Conservation (phyloP, 2,329 filamentous ascomycete species). For the Colletotrichum neosansevieriae region DNA sequence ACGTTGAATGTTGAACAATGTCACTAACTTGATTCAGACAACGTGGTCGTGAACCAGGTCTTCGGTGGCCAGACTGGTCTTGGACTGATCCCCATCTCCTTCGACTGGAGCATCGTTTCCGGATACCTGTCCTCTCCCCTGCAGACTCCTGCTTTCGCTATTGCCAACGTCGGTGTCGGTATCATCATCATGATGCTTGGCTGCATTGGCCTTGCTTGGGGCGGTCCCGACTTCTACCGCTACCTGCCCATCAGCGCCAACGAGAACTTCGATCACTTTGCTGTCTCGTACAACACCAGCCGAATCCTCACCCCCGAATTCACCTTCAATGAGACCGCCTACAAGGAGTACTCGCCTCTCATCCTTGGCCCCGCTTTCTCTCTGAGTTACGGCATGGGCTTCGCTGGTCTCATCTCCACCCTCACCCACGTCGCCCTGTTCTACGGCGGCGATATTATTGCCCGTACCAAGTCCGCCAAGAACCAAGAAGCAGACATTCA, state of each 20-base stretch:
- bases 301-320: constrained; percentile 67
- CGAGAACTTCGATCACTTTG: constrained; percentile 72
- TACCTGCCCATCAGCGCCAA: constrained; percentile 65
- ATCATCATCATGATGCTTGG: constrained; percentile 66
- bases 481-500: constrained; percentile 64
- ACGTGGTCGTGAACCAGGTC: constrained; percentile 71
- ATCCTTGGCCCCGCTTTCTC: constrained; percentile 67
- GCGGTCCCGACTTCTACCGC: constrained; percentile 57
- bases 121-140: constrained; percentile 64
- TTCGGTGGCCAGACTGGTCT: constrained; percentile 70
- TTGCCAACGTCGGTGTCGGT: constrained; percentile 66
- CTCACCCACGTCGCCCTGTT: constrained; percentile 65
- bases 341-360: constrained; percentile 68
- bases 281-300: constrained; percentile 68
- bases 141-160: constrained; percentile 66
- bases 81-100: constrained; percentile 71
- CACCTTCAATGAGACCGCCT: constrained; percentile 70
- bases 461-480: constrained; percentile 47
- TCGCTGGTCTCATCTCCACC: constrained; percentile 66
- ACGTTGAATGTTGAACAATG: too few species aligned
- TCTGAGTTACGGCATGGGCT: constrained; percentile 67
- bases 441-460: constrained; percentile 62
- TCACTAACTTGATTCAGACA: constrained; percentile 48
- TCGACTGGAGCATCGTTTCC: constrained; percentile 63
- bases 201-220: constrained; percentile 63